Base-by-base conservation (phyloP, 1,139 yeast genomes). In the Protomyces arabidopsidicola region DNA sequence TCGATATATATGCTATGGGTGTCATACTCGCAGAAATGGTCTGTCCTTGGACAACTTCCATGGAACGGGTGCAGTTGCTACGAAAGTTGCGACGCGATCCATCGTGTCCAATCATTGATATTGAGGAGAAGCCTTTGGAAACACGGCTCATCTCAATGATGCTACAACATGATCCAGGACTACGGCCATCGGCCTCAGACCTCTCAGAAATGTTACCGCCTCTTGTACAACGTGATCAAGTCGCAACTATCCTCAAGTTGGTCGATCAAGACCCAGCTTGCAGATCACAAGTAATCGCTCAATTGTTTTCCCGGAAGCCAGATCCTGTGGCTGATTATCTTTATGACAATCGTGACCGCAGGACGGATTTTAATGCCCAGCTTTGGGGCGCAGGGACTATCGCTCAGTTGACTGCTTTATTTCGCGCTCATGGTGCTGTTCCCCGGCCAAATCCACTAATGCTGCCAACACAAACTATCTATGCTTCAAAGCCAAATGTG, bases 1-100 rank as follows among this genome's bases (percentile, higher is more conserved):
- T 93, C 27, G 98, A 95, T 73, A 87, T 95, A 89, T 95, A 90
- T 73, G 90, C 98, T 0, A 76, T 95, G 60, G 98, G 98, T 3
- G 84, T 95, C 36, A 93, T 95, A 1, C 90, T 93, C 72, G 93
- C 93, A 74, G 98, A 95, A 73, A 91, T 95, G 98, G 83, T 90
- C 38, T 90, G 86, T 74, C 80, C 86, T 0, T 80, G 93, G 71
- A 78, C 80, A 16, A 95, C 98, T 0, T 93, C 90, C 2, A 93
- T 95, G 97, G 98, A 95, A 73, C 80, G 98, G 63, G 91, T 88
- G 2, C 79, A 80, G 56, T 88, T 84, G 10, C 76, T 93, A 34
- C 82, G 85, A 66, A 80, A 82, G 39, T 75, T 93, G 60, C 78
- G 98, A 64, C 48, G 24, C 20, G 48, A 42, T 20, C 48, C 48